A percentile compares a stretch with the other conserved stretches of the same genome.
phyloP scores from a whole-genome alignment of 176 grass and related monocot species.

The Paspalum notatum region DNA sequence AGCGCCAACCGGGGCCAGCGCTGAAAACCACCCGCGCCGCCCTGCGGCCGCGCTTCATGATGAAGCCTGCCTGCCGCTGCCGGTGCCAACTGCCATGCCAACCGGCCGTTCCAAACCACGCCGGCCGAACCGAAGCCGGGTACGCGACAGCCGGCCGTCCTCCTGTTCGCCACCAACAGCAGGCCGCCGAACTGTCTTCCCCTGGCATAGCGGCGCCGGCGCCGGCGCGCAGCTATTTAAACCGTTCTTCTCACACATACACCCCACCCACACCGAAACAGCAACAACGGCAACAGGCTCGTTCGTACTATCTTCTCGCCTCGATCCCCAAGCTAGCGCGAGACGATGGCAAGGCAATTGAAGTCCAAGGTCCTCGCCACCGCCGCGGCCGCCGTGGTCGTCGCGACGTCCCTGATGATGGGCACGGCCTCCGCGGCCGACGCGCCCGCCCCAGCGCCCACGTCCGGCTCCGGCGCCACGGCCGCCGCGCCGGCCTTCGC shows the following conservation, averaged over 20 bases:
- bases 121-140: slow-evolving; percentile 9
- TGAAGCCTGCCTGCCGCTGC: too few species aligned
- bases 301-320: not conserved
- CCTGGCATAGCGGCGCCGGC: too few species aligned
- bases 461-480: not conserved
- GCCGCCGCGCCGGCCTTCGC: slow-evolving; percentile 28
- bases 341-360: slow-evolving; percentile 38
- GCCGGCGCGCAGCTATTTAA: slow-evolving; percentile 1
- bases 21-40: not conserved
- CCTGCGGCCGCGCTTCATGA: not conserved
- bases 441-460: slow-evolving; percentile 27
- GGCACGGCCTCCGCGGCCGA: slow-evolving; percentile 34
- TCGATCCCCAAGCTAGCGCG: not conserved
- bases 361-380: slow-evolving; percentile 52
- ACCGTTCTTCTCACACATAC: not conserved
- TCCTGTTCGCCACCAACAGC: slow-evolving; percentile 5
- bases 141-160: slow-evolving; percentile 28
- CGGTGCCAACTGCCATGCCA: not conserved
- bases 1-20: not conserved
- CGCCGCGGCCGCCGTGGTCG: slow-evolving; percentile 14
- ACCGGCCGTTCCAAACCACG: not conserved
- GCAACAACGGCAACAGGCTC: not conserved
- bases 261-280: not conserved
- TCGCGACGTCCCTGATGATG: slow-evolving; percentile 46
- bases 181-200: too few species aligned